Evolutionary conservation across 305 asterid species (phyloP), one percentile per base, ranked within the genome.

Genomic region (Nicotiana rustica): DNA sequence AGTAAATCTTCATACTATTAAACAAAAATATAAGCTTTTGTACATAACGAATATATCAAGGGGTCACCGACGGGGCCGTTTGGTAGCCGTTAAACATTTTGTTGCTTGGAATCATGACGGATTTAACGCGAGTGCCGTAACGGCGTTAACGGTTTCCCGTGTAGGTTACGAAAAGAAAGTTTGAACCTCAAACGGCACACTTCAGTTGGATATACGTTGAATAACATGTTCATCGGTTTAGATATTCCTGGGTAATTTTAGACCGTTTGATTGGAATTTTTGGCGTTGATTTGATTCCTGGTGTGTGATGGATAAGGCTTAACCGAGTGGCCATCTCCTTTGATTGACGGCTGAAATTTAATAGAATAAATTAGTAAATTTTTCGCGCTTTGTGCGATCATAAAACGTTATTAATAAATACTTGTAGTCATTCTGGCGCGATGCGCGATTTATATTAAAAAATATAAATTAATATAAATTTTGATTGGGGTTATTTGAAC

Each of bases 151-250:
- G 88, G 89, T 76, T 83, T 85, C 89, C 81, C 92, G 92, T 88
- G 91, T 83, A 91, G 91, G 94, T 92, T 92, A 88, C 89, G 85
- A 67, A 83, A 82, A 84, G 79, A 85, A 90, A 84, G 93, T 93
- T 94, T 94, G 91, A 93, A 94, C 93, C 91, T 91, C 95, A 91
- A 93, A 93, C 95, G 97, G 95, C 95, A 91, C 91, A 83, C 82
- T 67, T 65, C 18, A 14, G 38, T 29, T 52, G 18, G 70, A 65
- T 65, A 13, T 29, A 65, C 4, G 69, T 64, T 64, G 69, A 12
- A 52, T 52, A 52, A 8, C 3, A 6, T 31, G 5, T 66, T 14
- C 19, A 66, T 66, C 33, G 44, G 47, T 31, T 66, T 66, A 14
- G 47, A 31, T 9, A 29, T 25, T 14, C n/a, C 6, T 6, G 8